These are phyloP conservation scores for Alternaria ventricosa DNA, from an alignment of 2,329 filamentous ascomycete species.

Conservation along the genomic window DNA sequence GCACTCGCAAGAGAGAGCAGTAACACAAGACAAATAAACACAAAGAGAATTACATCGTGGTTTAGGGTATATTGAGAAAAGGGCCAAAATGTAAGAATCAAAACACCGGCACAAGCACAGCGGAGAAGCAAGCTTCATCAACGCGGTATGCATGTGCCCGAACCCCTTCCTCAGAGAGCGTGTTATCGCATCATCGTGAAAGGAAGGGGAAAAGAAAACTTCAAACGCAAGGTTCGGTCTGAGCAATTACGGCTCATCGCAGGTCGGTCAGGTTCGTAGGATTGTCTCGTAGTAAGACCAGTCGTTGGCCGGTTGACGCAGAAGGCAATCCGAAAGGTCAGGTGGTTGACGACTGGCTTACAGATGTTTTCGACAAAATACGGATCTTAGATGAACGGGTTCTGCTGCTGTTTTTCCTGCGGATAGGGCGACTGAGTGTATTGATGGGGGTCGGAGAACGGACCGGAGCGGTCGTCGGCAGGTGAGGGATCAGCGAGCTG, in stretches of 20 bases:
- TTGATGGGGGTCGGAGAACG: slow-evolving; percentile 34
- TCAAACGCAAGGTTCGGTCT: slow-evolving; percentile 50
- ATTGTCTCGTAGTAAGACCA: slow-evolving; percentile 19
- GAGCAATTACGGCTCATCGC: slow-evolving; percentile 53
- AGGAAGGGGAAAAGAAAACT: slow-evolving; percentile 39
- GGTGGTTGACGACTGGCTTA: slow-evolving; percentile 31
- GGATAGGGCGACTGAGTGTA: slow-evolving; percentile 20
- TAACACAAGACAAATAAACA: slow-evolving; percentile 44
- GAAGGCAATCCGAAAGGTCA: slow-evolving; percentile 57
- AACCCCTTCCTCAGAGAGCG: slow-evolving; percentile 42
- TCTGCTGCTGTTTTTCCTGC: slow-evolving; percentile 27
- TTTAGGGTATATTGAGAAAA: slow-evolving; percentile 21
- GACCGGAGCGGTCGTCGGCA: slow-evolving; percentile 44
- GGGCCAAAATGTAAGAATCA: slow-evolving; percentile 30
- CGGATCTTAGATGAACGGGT: slow-evolving; percentile 51
- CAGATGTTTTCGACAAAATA: slow-evolving; percentile 25
- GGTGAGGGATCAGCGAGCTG: slow-evolving; percentile 54
- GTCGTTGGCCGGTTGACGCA: slow-evolving; percentile 48
- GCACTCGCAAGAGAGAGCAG: slow-evolving; percentile 46
- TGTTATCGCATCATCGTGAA: slow-evolving; percentile 37
- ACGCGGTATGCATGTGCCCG: slow-evolving; percentile 39
- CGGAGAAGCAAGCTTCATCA: slow-evolving; percentile 48
- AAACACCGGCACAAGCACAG: slow-evolving; percentile 46
- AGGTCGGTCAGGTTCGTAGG: slow-evolving; percentile 32
- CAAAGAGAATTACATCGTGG: slow-evolving; percentile 36